Percentiles rank a stretch among this genome's conserved stretches.
Evolutionary conservation across 2,329 filamentous ascomycete genomes (phyloP).

Genomic region (Beauveria bassiana): DNA sequence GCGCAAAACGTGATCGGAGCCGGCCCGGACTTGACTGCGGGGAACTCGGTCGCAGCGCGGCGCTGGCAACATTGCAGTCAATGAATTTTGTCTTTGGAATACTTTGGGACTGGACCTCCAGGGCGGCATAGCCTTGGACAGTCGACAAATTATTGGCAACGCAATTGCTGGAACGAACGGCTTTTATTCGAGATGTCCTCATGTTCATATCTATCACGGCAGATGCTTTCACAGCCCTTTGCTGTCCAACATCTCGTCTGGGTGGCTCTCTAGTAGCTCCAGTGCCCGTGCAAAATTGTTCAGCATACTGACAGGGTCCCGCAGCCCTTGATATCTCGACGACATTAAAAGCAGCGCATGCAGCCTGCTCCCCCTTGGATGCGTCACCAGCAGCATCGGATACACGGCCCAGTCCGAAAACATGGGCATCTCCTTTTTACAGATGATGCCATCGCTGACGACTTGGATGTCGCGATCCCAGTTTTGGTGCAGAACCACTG

Average conservation of each 20-base stretch:
- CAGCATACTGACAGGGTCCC: not conserved
- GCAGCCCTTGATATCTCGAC: not conserved
- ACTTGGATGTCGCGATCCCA: not conserved
- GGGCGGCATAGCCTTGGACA: too few species aligned
- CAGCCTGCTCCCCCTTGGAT: not conserved
- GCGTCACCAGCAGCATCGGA: not conserved
- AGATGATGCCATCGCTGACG: not conserved
- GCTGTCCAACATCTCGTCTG: not conserved
- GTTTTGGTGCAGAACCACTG: constrained; percentile 5
- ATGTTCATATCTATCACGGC: too few species aligned
- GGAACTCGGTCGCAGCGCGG: not conserved
- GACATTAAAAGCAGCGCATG: constrained; percentile 2
- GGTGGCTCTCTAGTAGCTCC: not conserved
- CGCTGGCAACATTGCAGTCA: not conserved
- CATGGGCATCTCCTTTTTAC: not conserved
- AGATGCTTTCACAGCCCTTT: not conserved
- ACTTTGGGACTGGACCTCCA: too few species aligned
- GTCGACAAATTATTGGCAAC: too few species aligned
- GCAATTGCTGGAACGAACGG: too few species aligned
- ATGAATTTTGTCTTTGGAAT: not conserved
- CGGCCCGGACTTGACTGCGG: not conserved
- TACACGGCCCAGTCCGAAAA: constrained; percentile 1
- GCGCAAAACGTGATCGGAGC: constrained; percentile 5
- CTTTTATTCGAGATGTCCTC: too few species aligned
- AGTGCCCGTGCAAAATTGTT: not conserved